Conservation (phyloP, 805 yeast species). For the Millerozyma acaciae region DNA sequence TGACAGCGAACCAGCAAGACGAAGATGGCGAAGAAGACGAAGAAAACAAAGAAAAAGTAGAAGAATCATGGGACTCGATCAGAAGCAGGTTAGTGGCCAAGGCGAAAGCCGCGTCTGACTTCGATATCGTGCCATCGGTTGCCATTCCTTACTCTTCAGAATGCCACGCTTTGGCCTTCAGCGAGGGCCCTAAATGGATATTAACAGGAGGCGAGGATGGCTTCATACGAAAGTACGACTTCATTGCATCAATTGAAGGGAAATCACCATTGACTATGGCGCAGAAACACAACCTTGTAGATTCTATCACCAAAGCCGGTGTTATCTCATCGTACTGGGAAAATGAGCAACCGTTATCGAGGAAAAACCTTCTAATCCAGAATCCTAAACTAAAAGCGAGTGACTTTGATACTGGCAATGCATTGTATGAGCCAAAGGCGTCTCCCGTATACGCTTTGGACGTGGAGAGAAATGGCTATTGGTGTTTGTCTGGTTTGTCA, state of each 20-base stretch:
- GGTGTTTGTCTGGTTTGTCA: conserved; percentile 78
- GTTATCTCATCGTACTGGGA: conserved; percentile 87
- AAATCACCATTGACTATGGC: conserved; percentile 83
- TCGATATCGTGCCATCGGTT: conserved; percentile 77
- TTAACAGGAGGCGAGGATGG: conserved; percentile 98
- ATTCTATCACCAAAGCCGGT: conserved; percentile 81
- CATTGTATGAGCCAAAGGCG: conserved; percentile 52
- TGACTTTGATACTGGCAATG: conserved; percentile 35
- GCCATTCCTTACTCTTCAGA: conserved; percentile 82
- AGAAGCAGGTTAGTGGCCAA: conserved; percentile 34
- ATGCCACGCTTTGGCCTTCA: conserved; percentile 71
- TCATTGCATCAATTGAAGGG: conserved; percentile 81
- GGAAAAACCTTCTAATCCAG: conserved; percentile 28
- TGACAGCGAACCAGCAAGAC: conserved; percentile 1
- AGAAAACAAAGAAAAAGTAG: background rate
- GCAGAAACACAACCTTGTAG: conserved; percentile 85
- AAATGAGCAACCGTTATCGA: conserved; percentile 79
- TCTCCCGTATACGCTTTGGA: conserved; percentile 89
- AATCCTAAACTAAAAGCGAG: conserved; percentile 36
- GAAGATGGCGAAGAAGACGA: conserved; percentile 4
- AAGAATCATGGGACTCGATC: conserved; percentile 4
- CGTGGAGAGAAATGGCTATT: conserved; percentile 74
- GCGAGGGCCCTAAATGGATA: conserved; percentile 80
- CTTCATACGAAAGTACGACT: conserved; percentile 83
- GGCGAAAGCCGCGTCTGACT: conserved; percentile 49